These are phyloP conservation scores for Torulaspora pretoriensis DNA, from an alignment of 1,139 yeast genomes.

Conservation along the genomic window DNA sequence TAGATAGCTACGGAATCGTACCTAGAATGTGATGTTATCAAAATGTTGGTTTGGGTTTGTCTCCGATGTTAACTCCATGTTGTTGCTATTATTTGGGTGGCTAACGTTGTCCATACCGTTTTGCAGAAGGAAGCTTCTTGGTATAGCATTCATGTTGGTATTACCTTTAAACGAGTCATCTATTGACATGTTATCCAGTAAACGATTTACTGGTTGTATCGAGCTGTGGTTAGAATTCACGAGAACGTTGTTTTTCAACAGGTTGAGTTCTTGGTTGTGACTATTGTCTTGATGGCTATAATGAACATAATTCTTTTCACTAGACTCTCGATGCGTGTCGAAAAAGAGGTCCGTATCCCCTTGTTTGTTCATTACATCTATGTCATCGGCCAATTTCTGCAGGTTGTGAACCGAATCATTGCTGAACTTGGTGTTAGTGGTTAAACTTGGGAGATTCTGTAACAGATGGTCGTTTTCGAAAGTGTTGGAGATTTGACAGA, in stretches of 20 bases:
- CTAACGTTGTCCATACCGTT: conserved; percentile 10
- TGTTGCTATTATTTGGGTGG: conserved; percentile 3
- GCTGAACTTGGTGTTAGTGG: conserved; percentile 6
- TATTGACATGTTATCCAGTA: conserved; percentile 21
- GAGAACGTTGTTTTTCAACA: conserved; percentile 3
- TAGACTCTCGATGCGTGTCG: neutral
- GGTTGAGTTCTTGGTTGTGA: conserved; percentile 6
- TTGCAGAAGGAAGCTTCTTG: conserved; percentile 20
- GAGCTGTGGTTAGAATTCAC: conserved; percentile 9
- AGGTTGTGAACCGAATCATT: conserved; percentile 8
- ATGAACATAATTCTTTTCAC: conserved; percentile 8
- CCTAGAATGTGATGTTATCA: conserved; percentile 15
- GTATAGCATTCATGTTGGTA: conserved; percentile 15
- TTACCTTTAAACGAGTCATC: conserved; percentile 17
- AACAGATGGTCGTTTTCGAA: conserved; percentile 11
- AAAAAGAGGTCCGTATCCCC: conserved; percentile 10
- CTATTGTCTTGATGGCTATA: conserved; percentile 3
- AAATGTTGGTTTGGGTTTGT: conserved; percentile 13
- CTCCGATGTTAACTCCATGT: conserved; percentile 7
- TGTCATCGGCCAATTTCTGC: conserved; percentile 12
- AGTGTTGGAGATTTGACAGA: conserved; percentile 10
- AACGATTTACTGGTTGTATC: conserved; percentile 16
- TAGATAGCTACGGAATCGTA: conserved; percentile 7
- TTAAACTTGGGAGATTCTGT: conserved; percentile 4
- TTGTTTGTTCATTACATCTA: conserved; percentile 13